phyloP scores from a whole-genome alignment of 495 filamentous ascomycete species.

The Aspergillus conjunctus region DNA sequence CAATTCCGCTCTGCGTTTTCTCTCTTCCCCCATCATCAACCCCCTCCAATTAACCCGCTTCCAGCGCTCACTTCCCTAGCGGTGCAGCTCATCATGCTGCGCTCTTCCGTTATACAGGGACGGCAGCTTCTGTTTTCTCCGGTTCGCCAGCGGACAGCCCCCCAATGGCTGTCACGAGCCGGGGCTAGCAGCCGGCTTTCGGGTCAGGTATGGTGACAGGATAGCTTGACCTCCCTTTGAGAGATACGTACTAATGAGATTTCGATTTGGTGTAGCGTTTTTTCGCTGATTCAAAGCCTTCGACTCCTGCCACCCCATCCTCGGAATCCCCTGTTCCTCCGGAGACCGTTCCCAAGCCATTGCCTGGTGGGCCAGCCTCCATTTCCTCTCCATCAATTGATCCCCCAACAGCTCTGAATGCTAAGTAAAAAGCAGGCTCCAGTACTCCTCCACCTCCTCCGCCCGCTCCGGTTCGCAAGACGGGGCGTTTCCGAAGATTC shows the following conservation, averaged over 20 bases:
- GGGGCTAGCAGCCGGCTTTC: slow-evolving; percentile 47
- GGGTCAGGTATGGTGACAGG: slow-evolving; percentile 44
- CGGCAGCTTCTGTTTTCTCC: slow-evolving; percentile 48
- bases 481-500: slow-evolving; percentile 75
- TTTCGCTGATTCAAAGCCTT: slow-evolving; percentile 47
- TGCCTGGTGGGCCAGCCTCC: slow-evolving; percentile 49
- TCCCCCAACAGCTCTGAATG: slow-evolving; percentile 18
- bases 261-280: slow-evolving; percentile 35
- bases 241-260: slow-evolving; percentile 2
- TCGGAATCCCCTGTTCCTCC: slow-evolving; percentile 58
- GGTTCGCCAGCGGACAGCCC: slow-evolving; percentile 45
- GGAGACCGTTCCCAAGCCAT: slow-evolving; percentile 62
- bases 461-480: slow-evolving; percentile 60
- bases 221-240: slow-evolving; percentile 6
- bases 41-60: slow-evolving; percentile 34
- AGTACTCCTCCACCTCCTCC: slow-evolving; percentile 40
- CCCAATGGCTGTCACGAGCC: slow-evolving; percentile 51
- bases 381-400: slow-evolving; percentile 33
- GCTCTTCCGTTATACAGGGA: slow-evolving; percentile 49
- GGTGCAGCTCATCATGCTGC: slow-evolving; percentile 54
- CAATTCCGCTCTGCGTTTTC: slow-evolving; percentile 37
- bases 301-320: slow-evolving; percentile 49
- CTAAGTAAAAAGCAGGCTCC: slow-evolving; percentile 24
- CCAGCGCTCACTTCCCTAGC: slow-evolving; percentile 37
- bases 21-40: slow-evolving; percentile 37